Evolutionary conservation across 2,329 filamentous ascomycete species (phyloP).

Genomic region (Aspergillus bombycis): DNA sequence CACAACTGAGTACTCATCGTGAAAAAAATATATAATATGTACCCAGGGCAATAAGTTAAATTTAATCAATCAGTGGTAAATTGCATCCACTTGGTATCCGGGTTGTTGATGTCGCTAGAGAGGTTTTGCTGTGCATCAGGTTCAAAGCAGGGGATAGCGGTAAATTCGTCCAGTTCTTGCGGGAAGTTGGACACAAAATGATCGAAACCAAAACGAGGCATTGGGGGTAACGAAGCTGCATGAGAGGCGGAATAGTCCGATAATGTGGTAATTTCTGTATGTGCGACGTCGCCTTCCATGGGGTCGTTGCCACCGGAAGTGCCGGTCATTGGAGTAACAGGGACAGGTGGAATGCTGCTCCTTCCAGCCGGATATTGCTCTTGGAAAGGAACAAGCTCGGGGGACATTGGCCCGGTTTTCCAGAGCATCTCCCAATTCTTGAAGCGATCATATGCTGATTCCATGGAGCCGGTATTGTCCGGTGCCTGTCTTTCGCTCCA

Average conservation of each 20-base stretch:
- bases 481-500: constrained; percentile 42
- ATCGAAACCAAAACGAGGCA: constrained; percentile 41
- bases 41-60: background rate
- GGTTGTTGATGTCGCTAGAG: constrained; percentile 29
- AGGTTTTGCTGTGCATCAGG: constrained; percentile 31
- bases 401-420: constrained; percentile 45
- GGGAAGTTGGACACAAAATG: constrained; percentile 46
- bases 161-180: constrained; percentile 45
- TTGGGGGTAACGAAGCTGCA: constrained; percentile 30
- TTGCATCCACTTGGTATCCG: constrained; percentile 39
- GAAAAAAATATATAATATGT: constrained; percentile 1
- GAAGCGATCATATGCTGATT: constrained; percentile 56
- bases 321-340: constrained; percentile 27
- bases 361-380: constrained; percentile 19
- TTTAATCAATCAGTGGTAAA: constrained; percentile 36
- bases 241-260: constrained; percentile 35
- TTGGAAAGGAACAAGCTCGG: constrained; percentile 32
- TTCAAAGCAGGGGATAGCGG: constrained; percentile 45
- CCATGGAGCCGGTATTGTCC: constrained; percentile 37
- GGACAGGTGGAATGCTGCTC: constrained; percentile 19
- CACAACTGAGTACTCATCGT: background rate
- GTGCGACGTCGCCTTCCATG: constrained; percentile 27
- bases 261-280: constrained; percentile 24
- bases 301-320: constrained; percentile 19
- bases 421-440: constrained; percentile 58